Conservation (phyloP, 2,329 filamentous ascomycete genomes). For the Malbranchea zuffiana region DNA sequence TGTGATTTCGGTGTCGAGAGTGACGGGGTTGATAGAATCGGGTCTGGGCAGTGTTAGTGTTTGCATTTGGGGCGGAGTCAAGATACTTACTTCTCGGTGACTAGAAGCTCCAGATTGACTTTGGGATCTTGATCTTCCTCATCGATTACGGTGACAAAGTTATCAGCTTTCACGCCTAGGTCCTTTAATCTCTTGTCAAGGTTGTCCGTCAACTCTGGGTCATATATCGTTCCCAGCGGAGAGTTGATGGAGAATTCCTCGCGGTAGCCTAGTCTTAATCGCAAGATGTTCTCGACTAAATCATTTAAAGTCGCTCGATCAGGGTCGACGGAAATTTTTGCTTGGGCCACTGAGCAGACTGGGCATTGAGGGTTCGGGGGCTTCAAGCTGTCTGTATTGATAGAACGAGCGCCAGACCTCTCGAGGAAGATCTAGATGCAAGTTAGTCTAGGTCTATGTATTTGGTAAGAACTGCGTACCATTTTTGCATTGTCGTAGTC, state of each 20-base stretch:
- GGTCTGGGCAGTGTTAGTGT: constrained; percentile 15
- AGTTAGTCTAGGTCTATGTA: constrained; percentile 6
- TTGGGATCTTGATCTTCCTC: constrained; percentile 58
- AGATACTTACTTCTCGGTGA: constrained; percentile 22
- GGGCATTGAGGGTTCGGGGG: constrained; percentile 71
- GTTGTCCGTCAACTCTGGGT: constrained; percentile 80
- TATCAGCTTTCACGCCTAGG: constrained; percentile 60
- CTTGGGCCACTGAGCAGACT: constrained; percentile 67
- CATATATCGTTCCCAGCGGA: constrained; percentile 70
- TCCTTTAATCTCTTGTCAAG: constrained; percentile 67
- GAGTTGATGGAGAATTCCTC: constrained; percentile 71
- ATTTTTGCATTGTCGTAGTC: constrained; percentile 64
- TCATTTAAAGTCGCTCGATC: constrained; percentile 64
- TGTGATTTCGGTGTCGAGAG: constrained; percentile 30
- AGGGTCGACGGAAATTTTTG: constrained; percentile 56
- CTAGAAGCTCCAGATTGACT: constrained; percentile 66
- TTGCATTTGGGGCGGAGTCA: neutral
- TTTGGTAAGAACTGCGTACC: constrained; percentile 35
- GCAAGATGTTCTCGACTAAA: constrained; percentile 64
- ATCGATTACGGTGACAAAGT: constrained; percentile 73
- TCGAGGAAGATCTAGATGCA: constrained; percentile 62
- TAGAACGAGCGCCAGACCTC: constrained; percentile 47
- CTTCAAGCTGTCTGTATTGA: constrained; percentile 45
- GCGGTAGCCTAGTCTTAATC: constrained; percentile 60
- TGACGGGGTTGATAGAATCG: constrained; percentile 32